Conservation (phyloP, 1,284 basidiomycete species). For the Irpex sp. region DNA sequence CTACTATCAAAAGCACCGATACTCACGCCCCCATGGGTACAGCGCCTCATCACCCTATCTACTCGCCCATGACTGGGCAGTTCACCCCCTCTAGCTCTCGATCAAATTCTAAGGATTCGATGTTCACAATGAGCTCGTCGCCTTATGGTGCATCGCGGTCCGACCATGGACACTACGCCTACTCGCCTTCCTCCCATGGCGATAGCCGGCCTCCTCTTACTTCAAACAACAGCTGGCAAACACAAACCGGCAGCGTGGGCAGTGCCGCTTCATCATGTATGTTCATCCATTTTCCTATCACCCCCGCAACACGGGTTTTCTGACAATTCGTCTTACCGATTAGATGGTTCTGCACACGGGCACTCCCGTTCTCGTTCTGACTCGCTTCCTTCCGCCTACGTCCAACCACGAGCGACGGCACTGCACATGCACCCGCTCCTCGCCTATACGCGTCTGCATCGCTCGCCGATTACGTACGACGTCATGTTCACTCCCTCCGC, state of each 20-base stretch:
- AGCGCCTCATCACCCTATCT: conserved; percentile 20
- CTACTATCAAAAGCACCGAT: neutral
- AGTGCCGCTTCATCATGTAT: conserved; percentile 28
- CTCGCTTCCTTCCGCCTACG: conserved; percentile 29
- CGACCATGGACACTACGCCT: conserved; percentile 24
- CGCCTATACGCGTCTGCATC: conserved; percentile 48
- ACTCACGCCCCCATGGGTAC: conserved; percentile 11
- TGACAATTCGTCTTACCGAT: neutral
- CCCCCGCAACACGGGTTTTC: neutral
- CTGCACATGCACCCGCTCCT: conserved; percentile 62
- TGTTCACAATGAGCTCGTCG: conserved; percentile 29
- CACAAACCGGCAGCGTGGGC: conserved; percentile 29
- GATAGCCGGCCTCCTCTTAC: conserved; percentile 37
- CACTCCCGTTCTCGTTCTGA: conserved; percentile 10
- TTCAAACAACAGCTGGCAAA: conserved; percentile 41
- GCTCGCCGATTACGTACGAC: conserved; percentile 60
- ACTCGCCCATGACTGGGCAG: conserved; percentile 22
- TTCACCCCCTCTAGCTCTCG: conserved; percentile 37
- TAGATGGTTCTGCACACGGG: conserved; percentile 10
- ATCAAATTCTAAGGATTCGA: conserved; percentile 44
- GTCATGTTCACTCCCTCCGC: conserved; percentile 54
- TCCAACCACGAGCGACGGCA: conserved; percentile 36
- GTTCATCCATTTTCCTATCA: neutral
- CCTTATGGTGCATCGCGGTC: conserved; percentile 27
- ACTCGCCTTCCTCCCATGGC: conserved; percentile 11